Percentiles rank a stretch among this genome's conserved stretches.
These are phyloP conservation scores for Tolypocladium endophyticum DNA, from an alignment of 2,329 filamentous ascomycete species.

Conservation along the genomic window DNA sequence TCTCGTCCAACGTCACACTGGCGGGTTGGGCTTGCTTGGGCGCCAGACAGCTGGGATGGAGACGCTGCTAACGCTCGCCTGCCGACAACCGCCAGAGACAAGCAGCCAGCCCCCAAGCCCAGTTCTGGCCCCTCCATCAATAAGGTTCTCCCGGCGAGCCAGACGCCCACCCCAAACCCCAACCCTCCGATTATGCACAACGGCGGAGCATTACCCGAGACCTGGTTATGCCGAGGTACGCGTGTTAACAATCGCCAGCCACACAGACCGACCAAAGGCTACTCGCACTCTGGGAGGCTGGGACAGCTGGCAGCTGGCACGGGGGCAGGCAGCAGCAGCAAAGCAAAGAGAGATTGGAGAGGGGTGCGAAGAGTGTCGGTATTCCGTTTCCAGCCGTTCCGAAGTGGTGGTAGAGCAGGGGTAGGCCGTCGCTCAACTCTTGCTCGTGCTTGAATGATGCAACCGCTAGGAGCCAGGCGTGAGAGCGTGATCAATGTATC, in stretches of 20 bases:
- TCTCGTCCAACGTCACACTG: constrained; percentile 5
- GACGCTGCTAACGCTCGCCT: neutral
- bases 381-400: constrained; percentile 11
- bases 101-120: neutral
- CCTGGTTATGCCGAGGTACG: neutral
- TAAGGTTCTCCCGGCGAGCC: neutral
- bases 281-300: too few species aligned
- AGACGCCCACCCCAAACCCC: neutral
- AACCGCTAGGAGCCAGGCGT: neutral
- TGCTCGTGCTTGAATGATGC: neutral
- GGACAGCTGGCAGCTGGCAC: neutral
- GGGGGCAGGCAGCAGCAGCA: neutral
- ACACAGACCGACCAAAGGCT: neutral
- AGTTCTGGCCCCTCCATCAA: neutral
- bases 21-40: neutral
- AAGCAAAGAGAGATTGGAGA: neutral
- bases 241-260: constrained; percentile 1
- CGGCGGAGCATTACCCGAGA: constrained; percentile 1
- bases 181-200: constrained; percentile 6
- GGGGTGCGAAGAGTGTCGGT: constrained; percentile 3
- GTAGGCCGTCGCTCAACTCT: neutral
- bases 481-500: neutral
- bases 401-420: constrained; percentile 2
- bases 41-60: neutral
- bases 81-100: neutral